Evolutionary conservation across 2,329 filamentous ascomycete species (phyloP).

Genomic region (Penicillium sp.): DNA sequence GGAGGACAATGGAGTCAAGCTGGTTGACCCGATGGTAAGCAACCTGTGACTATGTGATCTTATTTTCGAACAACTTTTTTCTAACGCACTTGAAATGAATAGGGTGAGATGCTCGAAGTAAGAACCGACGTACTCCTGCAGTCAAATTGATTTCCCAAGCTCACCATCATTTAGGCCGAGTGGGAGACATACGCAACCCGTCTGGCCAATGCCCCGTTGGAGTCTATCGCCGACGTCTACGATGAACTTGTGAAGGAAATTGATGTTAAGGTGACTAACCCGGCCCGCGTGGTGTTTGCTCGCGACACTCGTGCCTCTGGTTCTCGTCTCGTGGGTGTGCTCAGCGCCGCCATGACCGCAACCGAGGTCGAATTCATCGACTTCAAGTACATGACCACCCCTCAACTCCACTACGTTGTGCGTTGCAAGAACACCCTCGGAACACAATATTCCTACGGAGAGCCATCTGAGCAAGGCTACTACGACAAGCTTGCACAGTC

Average conservation of each 20-base stretch:
- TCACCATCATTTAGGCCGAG: constrained; percentile 55
- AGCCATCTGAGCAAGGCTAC: constrained; percentile 86
- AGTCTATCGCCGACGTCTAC: constrained; percentile 77
- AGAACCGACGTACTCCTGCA: constrained; percentile 17
- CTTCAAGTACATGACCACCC: constrained; percentile 89
- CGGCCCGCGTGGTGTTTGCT: constrained; percentile 82
- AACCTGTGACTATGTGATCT: constrained; percentile 1
- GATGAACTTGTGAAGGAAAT: constrained; percentile 71
- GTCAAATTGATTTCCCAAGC: constrained; percentile 11
- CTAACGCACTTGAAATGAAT: constrained; percentile 5
- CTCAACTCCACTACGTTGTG: constrained; percentile 96
- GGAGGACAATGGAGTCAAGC: constrained; percentile 87
- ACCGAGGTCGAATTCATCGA: constrained; percentile 74
- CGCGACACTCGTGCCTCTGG: constrained; percentile 93
- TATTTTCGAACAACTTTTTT: not conserved
- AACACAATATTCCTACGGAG: constrained; percentile 82
- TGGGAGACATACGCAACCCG: constrained; percentile 90
- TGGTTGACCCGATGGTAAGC: constrained; percentile 84
- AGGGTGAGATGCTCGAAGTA: constrained; percentile 95
- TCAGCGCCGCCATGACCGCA: constrained; percentile 76
- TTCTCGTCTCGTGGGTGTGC: constrained; percentile 74
- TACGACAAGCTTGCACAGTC: constrained; percentile 88
- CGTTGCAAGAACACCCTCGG: constrained; percentile 92
- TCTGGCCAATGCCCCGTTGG: constrained; percentile 79
- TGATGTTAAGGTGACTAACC: constrained; percentile 69